Percentiles rank a stretch among this genome's conserved stretches.
phyloP scores from a whole-genome alignment of 2,329 filamentous ascomycete genomes.

The Colletotrichum ledebouriae region DNA sequence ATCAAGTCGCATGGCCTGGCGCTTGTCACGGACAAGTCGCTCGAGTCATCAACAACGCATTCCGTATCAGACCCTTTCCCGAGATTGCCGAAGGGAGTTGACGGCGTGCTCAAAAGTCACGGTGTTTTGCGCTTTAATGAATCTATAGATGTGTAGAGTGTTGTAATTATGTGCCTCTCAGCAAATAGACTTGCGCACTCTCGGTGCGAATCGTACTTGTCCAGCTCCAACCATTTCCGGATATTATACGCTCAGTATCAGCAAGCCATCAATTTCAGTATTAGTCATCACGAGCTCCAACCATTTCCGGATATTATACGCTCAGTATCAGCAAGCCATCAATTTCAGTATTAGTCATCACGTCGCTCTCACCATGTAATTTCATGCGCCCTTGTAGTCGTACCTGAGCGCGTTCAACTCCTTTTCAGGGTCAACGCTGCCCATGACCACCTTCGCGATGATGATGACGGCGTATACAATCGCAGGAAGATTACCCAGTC shows the following conservation, averaged over 20 bases:
- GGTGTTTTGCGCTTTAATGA: conserved; percentile 95
- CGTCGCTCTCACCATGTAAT: neutral
- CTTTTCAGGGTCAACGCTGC: conserved; percentile 75
- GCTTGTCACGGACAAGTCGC: conserved; percentile 88
- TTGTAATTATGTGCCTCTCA: conserved; percentile 19
- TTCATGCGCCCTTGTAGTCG: conserved; percentile 75
- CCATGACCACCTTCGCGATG: conserved; percentile 74
- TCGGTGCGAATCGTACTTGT: conserved; percentile 9
- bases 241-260: neutral
- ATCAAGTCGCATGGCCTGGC: conserved; percentile 96
- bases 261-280: conserved; percentile 22
- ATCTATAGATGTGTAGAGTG: conserved; percentile 79
- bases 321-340: neutral
- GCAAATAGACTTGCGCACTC: conserved; percentile 33
- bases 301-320: neutral
- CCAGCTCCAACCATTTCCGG: neutral
- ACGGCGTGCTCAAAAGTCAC: conserved; percentile 87
- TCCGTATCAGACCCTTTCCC: conserved; percentile 65
- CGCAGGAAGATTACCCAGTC: conserved; percentile 65
- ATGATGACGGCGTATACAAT: conserved; percentile 73
- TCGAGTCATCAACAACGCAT: conserved; percentile 61
- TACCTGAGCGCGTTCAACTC: conserved; percentile 75
- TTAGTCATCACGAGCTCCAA: conserved; percentile 28
- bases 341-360: conserved; percentile 36
- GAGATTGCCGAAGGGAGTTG: conserved; percentile 82